Conservation (phyloP, 306 rosid genomes). For the Castanea sativa region DNA sequence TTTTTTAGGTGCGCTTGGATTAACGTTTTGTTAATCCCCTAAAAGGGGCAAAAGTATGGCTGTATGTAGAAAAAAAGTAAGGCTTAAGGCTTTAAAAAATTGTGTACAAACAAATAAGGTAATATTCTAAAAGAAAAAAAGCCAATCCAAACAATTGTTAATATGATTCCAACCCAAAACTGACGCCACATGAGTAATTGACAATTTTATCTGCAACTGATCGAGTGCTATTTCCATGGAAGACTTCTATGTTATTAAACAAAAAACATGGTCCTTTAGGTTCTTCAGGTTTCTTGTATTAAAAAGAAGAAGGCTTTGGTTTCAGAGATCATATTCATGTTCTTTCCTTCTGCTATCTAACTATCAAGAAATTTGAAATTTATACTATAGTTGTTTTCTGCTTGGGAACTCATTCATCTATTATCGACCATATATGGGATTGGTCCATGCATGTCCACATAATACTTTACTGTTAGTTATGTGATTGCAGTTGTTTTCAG, state of each 20-base stretch:
- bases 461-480: background rate
- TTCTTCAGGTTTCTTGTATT: background rate
- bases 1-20: background rate
- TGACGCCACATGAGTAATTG: background rate
- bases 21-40: too few relatives aligned
- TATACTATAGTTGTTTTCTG: background rate
- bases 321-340: background rate
- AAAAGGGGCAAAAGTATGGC: too few relatives aligned
- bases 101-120: too few relatives aligned
- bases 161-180: background rate
- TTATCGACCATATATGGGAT: background rate
- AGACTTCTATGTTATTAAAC: background rate
- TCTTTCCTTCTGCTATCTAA: background rate
- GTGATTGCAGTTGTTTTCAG: background rate
- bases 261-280: background rate
- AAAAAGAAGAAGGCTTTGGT: too few relatives aligned
- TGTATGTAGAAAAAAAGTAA: too few relatives aligned
- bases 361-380: background rate
- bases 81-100: too few relatives aligned
- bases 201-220: background rate
- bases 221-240: background rate
- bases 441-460: background rate
- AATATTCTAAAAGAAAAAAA: too few relatives aligned
- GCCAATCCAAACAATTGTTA: background rate
- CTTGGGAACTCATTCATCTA: background rate